Percentiles rank a stretch among this genome's conserved stretches.
Conservation (phyloP, 179 eudicot species). For the Monotropa hypopitys region DNA sequence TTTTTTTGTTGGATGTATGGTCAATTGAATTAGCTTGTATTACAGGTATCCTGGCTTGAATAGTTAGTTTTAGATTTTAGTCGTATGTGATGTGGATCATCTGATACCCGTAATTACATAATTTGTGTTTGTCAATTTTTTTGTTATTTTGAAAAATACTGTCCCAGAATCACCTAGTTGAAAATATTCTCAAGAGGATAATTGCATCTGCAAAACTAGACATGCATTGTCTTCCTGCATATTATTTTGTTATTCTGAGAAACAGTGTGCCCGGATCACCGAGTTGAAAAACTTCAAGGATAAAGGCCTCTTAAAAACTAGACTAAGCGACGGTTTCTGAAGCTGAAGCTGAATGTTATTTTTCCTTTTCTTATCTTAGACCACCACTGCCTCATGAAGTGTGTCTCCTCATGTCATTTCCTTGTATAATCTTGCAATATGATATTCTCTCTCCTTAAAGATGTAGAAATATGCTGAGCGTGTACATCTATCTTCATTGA, state of each 20-base stretch:
- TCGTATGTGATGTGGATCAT: background rate
- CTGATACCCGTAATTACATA: background rate
- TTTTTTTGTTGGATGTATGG: background rate
- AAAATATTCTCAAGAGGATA: background rate
- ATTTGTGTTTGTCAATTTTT: background rate
- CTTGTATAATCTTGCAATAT: background rate
- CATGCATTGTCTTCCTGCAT: background rate
- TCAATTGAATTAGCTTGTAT: background rate
- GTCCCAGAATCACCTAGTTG: background rate
- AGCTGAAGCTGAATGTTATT: background rate
- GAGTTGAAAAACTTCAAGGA: background rate
- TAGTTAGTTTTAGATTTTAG: background rate
- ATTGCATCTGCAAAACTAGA: background rate
- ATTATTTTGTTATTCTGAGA: background rate
- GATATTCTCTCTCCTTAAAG: background rate
- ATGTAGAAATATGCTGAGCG: background rate
- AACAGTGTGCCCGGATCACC: background rate
- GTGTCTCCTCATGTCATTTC: background rate
- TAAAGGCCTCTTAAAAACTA: background rate
- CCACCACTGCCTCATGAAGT: background rate
- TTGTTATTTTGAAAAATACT: background rate
- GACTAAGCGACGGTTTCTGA: background rate
- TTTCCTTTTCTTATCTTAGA: background rate
- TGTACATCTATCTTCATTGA: background rate
- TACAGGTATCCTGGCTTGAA: background rate